Evolutionary conservation across 345 rosid species (phyloP), one percentile per base, ranked within the genome.

Genomic region (Cardamine chenopodiifolia): DNA sequence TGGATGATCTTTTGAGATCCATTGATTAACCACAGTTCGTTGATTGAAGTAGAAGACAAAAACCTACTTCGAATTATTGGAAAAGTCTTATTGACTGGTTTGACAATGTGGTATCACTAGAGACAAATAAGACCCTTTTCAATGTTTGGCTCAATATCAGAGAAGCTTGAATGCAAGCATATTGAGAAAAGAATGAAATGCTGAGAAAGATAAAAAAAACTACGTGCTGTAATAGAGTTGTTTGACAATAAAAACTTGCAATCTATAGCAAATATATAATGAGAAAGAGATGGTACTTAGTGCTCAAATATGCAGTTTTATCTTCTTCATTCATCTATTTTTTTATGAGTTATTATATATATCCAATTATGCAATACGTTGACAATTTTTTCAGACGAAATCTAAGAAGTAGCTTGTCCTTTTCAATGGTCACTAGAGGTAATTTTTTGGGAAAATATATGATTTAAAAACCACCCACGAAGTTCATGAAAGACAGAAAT

Each of bases 1-100:
- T 95, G 97, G 99, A 71, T 90, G 85, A 92, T 86, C 79, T 81
- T 80, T 52, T 96, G 86, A 84, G 96, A 92, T 79, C 88, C 96
- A 62, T 78, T 90, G 73, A 84, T 95, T 54, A 92, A 95, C 83
- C 79, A 76, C 3, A 40, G 66, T 54, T 69, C 59, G 5, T 92
- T 98, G 97, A 86, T 89, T 59, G 77, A 62, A 5, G 79, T 84
- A 76, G 97, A 95, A 85, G 96, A 90, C 57, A 88, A 89, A 71
- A 77, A 72, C 14, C 91, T 95, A 66, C 67, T 81, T 70, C 59
- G 67, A 29, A 74, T 88, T 68, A 81, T 90, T 71, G 89, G 86
- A 78, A 79, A 50, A 86, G 96, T 73, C 60, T 86, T 29, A 77
- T 71, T 44, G 83, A 92, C 71, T 95, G 97, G 97, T 71, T 83